Conservation (phyloP, 2,329 filamentous ascomycete species). For the Metarhizium album region DNA sequence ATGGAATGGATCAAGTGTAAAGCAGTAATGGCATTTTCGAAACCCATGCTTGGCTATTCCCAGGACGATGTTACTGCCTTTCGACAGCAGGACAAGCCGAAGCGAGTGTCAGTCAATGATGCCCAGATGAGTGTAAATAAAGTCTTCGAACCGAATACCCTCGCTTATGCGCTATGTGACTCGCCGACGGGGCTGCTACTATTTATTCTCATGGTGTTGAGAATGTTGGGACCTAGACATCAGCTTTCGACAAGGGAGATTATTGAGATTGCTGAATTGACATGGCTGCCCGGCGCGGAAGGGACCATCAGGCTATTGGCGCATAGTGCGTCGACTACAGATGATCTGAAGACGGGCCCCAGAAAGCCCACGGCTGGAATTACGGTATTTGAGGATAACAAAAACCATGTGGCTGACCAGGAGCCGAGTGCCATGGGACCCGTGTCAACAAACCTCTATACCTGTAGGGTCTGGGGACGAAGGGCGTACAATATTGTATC, state of each 20-base stretch:
- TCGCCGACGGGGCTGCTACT: conserved; percentile 48
- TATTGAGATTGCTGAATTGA: conserved; percentile 48
- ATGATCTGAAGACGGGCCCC: conserved; percentile 11
- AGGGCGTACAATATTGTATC: conserved; percentile 32
- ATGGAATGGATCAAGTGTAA: conserved; percentile 45
- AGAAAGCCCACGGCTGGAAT: conserved; percentile 31
- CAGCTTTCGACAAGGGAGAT: conserved; percentile 40
- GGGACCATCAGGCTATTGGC: conserved; percentile 47
- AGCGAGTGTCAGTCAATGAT: conserved; percentile 7
- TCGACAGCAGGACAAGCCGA: conserved; percentile 13
- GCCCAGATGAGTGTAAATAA: conserved; percentile 17
- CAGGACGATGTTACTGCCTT: conserved; percentile 38
- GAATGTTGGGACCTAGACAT: conserved; percentile 27
- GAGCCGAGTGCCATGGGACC: conserved; percentile 10
- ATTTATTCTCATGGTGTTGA: conserved; percentile 38
- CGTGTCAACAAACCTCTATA: conserved; percentile 22
- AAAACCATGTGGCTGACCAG: conserved; percentile 6
- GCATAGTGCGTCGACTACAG: conserved; percentile 26
- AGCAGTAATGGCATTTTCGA: conserved; percentile 37
- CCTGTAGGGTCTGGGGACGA: conserved; percentile 39
- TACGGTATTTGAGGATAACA: conserved; percentile 34
- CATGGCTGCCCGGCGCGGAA: conserved; percentile 58
- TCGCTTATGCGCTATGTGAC: conserved; percentile 51
- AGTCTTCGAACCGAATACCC: conserved; percentile 38
- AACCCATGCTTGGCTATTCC: conserved; percentile 44